phyloP scores from a whole-genome alignment of 257 asterid genomes.

The Penstemon barbatus region DNA sequence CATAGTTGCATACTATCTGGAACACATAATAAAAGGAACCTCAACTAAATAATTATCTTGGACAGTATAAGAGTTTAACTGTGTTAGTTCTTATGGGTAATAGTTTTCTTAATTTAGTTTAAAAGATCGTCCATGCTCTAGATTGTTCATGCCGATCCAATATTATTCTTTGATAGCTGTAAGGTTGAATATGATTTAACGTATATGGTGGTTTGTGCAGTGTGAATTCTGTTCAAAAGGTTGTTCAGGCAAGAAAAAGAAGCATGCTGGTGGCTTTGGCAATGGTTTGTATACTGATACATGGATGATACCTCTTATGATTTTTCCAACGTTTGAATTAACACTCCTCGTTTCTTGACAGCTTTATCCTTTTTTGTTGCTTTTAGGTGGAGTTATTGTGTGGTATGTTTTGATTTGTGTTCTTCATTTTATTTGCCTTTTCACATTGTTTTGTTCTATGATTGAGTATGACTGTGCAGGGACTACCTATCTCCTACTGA shows the following conservation, averaged over 20 bases:
- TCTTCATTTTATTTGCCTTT: conserved; percentile 1
- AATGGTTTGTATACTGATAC: conserved; percentile 50
- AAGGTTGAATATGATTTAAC: conserved; percentile 21
- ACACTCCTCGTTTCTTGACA: conserved; percentile 38
- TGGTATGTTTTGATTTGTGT: conserved; percentile 53
- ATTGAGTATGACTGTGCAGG: conserved; percentile 50
- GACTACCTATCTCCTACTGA: conserved; percentile 79
- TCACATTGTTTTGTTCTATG: conserved; percentile 15
- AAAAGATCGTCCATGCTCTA: conserved; percentile 16
- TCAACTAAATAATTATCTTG: not conserved
- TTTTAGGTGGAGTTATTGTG: conserved; percentile 65
- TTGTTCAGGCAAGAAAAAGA: conserved; percentile 81
- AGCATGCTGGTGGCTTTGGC: conserved; percentile 84
- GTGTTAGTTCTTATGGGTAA: not conserved
- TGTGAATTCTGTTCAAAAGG: conserved; percentile 60
- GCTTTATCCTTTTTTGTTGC: conserved; percentile 82
- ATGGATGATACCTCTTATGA: conserved; percentile 8
- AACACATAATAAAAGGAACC: conserved; percentile 3
- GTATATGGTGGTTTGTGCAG: conserved; percentile 46
- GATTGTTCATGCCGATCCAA: conserved; percentile 20
- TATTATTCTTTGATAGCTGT: conserved; percentile 10
- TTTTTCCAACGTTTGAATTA: conserved; percentile 20
- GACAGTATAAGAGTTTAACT: not conserved
- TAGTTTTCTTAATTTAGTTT: not conserved
- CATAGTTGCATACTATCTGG: conserved; percentile 11